phyloP scores from a whole-genome alignment of 176 grass and related monocot genomes.

The Zea luxurians region DNA sequence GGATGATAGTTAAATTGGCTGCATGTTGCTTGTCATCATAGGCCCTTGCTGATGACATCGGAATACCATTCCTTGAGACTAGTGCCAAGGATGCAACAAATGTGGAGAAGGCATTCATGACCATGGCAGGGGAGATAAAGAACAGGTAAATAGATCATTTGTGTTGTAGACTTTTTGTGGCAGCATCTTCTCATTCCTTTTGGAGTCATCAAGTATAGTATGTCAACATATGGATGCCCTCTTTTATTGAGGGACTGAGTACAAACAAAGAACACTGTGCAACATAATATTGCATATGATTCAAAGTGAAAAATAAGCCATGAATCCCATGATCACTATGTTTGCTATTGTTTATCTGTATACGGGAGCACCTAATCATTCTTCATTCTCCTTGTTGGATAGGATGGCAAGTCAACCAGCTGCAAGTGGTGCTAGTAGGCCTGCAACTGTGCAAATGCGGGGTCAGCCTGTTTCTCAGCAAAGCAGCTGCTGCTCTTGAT shows the following conservation, averaged over 20 bases:
- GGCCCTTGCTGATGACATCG: conserved; percentile 73
- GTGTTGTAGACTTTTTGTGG: background rate
- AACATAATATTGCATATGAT: conserved; percentile 6
- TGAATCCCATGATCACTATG: conserved; percentile 5
- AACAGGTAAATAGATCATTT: conserved; percentile 44
- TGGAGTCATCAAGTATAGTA: conserved; percentile 1
- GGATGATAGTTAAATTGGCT: conserved; percentile 3
- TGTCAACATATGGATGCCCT: background rate
- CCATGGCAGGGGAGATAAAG: conserved; percentile 72
- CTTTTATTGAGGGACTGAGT: background rate
- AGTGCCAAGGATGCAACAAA: conserved; percentile 82
- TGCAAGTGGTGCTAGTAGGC: conserved; percentile 48
- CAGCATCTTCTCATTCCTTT: background rate
- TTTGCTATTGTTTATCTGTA: background rate
- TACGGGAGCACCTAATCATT: background rate
- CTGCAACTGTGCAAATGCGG: conserved; percentile 56
- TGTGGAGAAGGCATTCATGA: conserved; percentile 75
- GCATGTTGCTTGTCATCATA: conserved; percentile 11
- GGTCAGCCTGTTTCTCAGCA: conserved; percentile 67
- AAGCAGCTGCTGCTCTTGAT: conserved; percentile 73
- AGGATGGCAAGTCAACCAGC: conserved; percentile 73
- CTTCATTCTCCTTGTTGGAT: conserved; percentile 12
- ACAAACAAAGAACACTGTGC: background rate
- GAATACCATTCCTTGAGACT: conserved; percentile 72
- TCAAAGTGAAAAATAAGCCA: background rate